These are phyloP conservation scores for Salinomyces thailandicus DNA, from an alignment of 2,329 filamentous ascomycete species.

Conservation along the genomic window DNA sequence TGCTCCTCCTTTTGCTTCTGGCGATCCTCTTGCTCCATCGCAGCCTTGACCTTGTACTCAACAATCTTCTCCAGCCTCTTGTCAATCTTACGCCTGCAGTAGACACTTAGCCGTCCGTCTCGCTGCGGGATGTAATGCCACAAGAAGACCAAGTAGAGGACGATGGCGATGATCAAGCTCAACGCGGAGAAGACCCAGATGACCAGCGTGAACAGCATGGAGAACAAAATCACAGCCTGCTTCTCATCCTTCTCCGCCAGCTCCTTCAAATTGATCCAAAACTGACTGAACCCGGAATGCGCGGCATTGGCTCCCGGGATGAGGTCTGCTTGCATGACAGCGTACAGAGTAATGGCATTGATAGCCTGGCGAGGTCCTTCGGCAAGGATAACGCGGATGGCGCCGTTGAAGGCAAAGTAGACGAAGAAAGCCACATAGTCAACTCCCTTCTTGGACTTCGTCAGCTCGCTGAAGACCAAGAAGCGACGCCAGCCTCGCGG, in stretches of 20 bases:
- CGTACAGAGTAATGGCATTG: constrained; percentile 80
- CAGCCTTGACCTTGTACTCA: constrained; percentile 75
- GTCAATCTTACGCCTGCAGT: constrained; percentile 88
- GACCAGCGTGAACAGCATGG: constrained; percentile 85
- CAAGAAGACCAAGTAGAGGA: constrained; percentile 81
- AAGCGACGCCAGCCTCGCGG: constrained; percentile 78
- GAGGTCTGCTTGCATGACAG: constrained; percentile 67
- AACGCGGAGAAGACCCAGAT: constrained; percentile 80
- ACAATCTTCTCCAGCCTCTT: constrained; percentile 76
- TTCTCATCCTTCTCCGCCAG: constrained; percentile 64
- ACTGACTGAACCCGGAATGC: constrained; percentile 56
- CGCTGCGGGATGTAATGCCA: constrained; percentile 80
- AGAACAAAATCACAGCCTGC: constrained; percentile 72
- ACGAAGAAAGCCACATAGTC: constrained; percentile 87
- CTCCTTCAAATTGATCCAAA: constrained; percentile 70
- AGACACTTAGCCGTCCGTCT: constrained; percentile 71
- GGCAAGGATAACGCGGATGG: constrained; percentile 79
- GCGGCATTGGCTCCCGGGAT: constrained; percentile 42
- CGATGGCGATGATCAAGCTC: constrained; percentile 57
- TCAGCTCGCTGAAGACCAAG: constrained; percentile 82
- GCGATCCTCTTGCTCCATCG: constrained; percentile 63
- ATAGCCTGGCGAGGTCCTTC: constrained; percentile 86
- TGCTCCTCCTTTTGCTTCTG: constrained; percentile 45
- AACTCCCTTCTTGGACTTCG: constrained; percentile 79
- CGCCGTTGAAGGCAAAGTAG: constrained; percentile 75